These are phyloP conservation scores for Penium margaritaceum DNA, from an alignment of 139 green algal genomes.

Conservation along the genomic window DNA sequence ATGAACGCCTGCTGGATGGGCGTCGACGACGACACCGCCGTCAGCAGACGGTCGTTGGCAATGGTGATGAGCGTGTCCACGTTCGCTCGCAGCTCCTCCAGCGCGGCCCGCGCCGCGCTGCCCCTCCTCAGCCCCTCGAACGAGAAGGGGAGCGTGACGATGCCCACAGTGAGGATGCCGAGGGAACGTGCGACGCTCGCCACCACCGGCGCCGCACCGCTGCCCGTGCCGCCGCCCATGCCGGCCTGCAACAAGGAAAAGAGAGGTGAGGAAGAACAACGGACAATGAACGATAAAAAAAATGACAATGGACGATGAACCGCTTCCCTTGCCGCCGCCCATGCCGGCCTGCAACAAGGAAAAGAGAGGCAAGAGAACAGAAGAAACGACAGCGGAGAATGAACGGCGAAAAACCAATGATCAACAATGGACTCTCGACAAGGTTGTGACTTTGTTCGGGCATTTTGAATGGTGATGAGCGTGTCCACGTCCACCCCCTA, in stretches of 20 bases:
- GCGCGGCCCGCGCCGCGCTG: constrained; percentile 60
- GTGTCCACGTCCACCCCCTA: no score
- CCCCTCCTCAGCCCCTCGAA: constrained; percentile 74
- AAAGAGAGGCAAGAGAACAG: no score
- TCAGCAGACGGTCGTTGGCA: constrained; percentile 81
- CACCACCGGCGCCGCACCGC: constrained; percentile 80
- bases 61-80: constrained; percentile 85
- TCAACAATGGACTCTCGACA: no score
- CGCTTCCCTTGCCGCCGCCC: constrained; percentile 88
- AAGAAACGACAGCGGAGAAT: no score
- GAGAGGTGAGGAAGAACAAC: not conserved
- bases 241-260: constrained; percentile 6
- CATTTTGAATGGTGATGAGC: no score
- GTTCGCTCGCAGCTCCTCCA: constrained; percentile 65
- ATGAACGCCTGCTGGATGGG: constrained; percentile 88
- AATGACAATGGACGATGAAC: constrained; percentile 85
- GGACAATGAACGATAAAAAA: no score
- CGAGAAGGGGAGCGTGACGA: constrained; percentile 89
- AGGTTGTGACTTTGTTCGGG: no score
- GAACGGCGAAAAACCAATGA: no score
- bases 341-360: no score
- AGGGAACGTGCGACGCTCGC: constrained; percentile 66
- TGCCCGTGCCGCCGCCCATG: constrained; percentile 60
- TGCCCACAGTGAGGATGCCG: constrained; percentile 77
- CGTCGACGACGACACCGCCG: constrained; percentile 71